A percentile compares a stretch with the other conserved stretches of the same genome.
Conservation (phyloP, 208 protist species). For the Trypanosomatidae sp. region DNA sequence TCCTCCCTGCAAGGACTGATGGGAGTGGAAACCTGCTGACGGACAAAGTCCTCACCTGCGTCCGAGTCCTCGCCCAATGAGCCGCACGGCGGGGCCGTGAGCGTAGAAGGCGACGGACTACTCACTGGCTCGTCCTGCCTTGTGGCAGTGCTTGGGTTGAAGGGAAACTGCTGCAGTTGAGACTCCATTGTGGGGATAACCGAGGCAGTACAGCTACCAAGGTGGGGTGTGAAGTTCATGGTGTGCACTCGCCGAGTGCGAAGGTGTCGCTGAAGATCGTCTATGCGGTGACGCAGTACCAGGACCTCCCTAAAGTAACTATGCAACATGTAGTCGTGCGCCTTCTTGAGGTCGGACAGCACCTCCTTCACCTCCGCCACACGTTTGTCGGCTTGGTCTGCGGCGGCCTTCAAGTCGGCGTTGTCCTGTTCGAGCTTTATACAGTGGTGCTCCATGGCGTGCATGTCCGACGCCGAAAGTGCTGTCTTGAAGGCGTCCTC, state of each 20-base stretch:
- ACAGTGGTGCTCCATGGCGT: slow-evolving; percentile 27
- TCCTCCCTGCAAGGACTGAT: background rate
- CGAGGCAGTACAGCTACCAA: background rate
- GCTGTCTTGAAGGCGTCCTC: slow-evolving; percentile 44
- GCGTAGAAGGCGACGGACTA: background rate
- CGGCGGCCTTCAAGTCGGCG: slow-evolving; percentile 27
- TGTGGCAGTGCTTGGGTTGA: background rate
- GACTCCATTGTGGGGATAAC: slow-evolving; percentile 13
- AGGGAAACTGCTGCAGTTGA: slow-evolving; percentile 21
- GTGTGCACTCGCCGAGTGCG: slow-evolving; percentile 16
- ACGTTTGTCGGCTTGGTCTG: slow-evolving; percentile 15
- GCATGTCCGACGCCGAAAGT: slow-evolving; percentile 49
- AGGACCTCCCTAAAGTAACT: slow-evolving; percentile 85
- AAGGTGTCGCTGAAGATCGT: slow-evolving; percentile 35
- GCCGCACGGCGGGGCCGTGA: background rate
- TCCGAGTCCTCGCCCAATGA: background rate
- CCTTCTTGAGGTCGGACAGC: slow-evolving; percentile 40
- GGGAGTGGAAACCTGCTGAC: background rate
- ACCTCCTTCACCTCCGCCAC: slow-evolving; percentile 24
- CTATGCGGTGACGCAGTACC: slow-evolving; percentile 57
- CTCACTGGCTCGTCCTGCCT: background rate
- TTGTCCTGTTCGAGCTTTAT: slow-evolving; percentile 40
- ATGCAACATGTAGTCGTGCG: slow-evolving; percentile 85
- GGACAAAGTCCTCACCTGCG: background rate
- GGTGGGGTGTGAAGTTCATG: background rate